Percentiles rank a stretch among this genome's conserved stretches.
Conservation (phyloP, 1,139 yeast species). For the Geotrichum cucujoidarum region DNA sequence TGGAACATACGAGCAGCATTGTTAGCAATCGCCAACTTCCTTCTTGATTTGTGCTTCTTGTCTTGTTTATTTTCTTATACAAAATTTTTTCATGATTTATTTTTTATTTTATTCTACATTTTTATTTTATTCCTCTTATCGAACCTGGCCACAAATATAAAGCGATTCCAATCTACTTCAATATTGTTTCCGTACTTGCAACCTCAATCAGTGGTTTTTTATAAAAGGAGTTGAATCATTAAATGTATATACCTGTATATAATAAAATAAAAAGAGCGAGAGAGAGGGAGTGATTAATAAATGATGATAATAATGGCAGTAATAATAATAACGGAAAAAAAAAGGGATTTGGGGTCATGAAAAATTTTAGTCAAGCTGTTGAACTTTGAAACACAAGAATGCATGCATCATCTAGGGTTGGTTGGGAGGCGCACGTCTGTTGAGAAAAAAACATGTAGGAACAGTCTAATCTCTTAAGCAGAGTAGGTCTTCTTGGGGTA, state of each 20-base stretch:
- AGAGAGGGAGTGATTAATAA: not conserved
- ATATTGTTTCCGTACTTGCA: too few relatives aligned
- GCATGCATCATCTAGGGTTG: not conserved
- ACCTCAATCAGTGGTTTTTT: too few relatives aligned
- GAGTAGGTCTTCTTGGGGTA: constrained; percentile 57
- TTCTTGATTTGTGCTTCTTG: too few relatives aligned
- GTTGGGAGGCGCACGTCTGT: not conserved
- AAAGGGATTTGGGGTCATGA: not conserved
- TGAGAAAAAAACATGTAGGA: not conserved
- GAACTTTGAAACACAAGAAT: not conserved
- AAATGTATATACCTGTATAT: not conserved
- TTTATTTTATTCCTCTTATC: not conserved
- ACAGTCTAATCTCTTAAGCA: constrained; percentile 9
- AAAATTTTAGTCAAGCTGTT: not conserved
- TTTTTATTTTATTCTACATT: not conserved
- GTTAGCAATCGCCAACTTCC: too few relatives aligned
- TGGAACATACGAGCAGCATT: too few relatives aligned
- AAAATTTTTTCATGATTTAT: too few relatives aligned
- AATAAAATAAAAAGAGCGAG: not conserved
- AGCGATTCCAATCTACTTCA: too few relatives aligned
- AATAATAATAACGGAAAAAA: too few relatives aligned
- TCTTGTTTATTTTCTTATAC: too few relatives aligned
- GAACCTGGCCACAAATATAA: not conserved
- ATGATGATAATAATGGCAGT: not conserved
- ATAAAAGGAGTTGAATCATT: constrained; percentile 10